Evolutionary conservation across 441 rosid species (phyloP), one percentile per base, ranked within the genome.

Genomic region (Populus hybrid): DNA sequence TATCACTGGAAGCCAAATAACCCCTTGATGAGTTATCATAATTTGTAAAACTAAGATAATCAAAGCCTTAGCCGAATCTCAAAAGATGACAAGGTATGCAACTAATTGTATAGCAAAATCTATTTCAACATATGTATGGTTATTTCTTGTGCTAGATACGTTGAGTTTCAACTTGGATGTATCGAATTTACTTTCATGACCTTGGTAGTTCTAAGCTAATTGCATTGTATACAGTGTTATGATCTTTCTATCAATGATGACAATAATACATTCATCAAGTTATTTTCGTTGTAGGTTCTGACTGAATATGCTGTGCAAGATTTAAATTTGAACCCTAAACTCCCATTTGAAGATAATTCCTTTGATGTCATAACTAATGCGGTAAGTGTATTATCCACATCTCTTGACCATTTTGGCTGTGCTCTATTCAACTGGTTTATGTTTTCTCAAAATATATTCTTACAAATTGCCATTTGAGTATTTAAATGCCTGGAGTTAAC

Each of bases 321-420:
- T 86, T 79, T 92, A 75, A 95, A 95, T 72, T 24, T 86, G 78
- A 86, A 93, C 74, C 91, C 97, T 20, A 90, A 89, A 77, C 92
- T 95, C 77, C 97, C 97, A 74, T 95, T 93, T 80, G 95, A 89
- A 65, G 97, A 95, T 75, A 89, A 89, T 80, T 91, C 95, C 29
- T 93, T 95, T 50, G 97, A 95, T 74, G 86, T 90, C 76, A 92
- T 93, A 76, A 95, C 98, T 72, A 95, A 93, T 81, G 96, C 88
- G 94, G 98, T 95, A 87, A 26, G 90, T 73, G 24, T 73, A 20
- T 66, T 53, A 76, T 76, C 71, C 35, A 18, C 18, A n/a, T 71
- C 73, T 83, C 63, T 71, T 64, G 14, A 50, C 61, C 16, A 64
- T 28, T 66, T 70, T 45, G 20, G 56, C 56, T 45, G 56, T 45